Percentiles rank a stretch among this genome's conserved stretches.
Evolutionary conservation across 2,329 filamentous ascomycete species (phyloP).

Genomic region (Metarhizium guizhouense): DNA sequence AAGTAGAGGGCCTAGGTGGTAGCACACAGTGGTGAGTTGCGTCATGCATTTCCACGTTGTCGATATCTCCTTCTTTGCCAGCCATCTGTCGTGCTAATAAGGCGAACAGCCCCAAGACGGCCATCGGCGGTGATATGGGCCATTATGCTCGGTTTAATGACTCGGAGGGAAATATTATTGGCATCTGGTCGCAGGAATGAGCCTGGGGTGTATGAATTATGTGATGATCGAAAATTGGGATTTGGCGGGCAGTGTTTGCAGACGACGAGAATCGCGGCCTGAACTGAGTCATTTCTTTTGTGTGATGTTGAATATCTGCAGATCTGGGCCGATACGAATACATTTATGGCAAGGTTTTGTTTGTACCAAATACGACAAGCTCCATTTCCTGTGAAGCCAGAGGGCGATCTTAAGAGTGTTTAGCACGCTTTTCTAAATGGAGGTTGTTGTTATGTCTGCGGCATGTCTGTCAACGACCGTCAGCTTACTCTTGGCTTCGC

Average conservation of each 20-base stretch:
- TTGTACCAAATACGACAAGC: too few species aligned
- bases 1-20: conserved; percentile 21
- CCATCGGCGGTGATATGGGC: conserved; percentile 24
- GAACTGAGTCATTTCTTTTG: too few species aligned
- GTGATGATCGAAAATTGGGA: neutral
- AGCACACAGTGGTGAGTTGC: conserved; percentile 25
- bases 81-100: conserved; percentile 1
- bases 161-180: conserved; percentile 28
- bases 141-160: conserved; percentile 27
- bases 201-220: neutral
- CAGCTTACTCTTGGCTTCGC: too few species aligned
- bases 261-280: too few species aligned
- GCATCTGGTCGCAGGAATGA: conserved; percentile 24
- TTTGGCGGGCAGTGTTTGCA: too few species aligned
- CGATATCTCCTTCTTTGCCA: neutral
- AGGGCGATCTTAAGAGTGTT: too few species aligned
- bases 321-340: too few species aligned
- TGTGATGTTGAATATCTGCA: too few species aligned
- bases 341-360: too few species aligned
- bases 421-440: too few species aligned
- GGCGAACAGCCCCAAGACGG: conserved; percentile 23
- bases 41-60: neutral
- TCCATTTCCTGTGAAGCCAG: neutral
- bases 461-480: too few species aligned
- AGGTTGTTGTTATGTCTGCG: too few species aligned